Evolutionary conservation across 2,329 filamentous ascomycete genomes (phyloP), one percentile per base, ranked within the genome.

Genomic region (Aspergillus awamori): DNA sequence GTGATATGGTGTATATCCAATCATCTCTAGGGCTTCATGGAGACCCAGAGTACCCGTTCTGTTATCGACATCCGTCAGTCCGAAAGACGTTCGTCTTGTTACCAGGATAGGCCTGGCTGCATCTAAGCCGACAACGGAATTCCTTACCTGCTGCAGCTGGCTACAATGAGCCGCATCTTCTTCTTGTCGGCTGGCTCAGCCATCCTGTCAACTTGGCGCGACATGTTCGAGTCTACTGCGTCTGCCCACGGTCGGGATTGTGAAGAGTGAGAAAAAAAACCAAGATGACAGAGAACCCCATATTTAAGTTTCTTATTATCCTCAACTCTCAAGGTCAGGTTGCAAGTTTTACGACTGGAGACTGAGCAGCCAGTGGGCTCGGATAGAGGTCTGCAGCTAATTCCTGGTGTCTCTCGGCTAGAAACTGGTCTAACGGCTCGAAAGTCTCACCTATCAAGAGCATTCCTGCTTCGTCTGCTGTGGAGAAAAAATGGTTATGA

Each of bases 41-140:
- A 71, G 64, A 3, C 69, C 67, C 7, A 71, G 53, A 0, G 68
- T 71, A 1, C 69, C 69, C 2, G 69, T 67, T 22, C 69, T 71
- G 38, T 47, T 13, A 30, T 30, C 4, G 28, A 30, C 33, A 15
- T 13, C 11, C 11, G 33, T 36, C 2, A 36, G 33, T 36, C 33
- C 33, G 33, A 36, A 36, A 36, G 11, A 15, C 13, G 10, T 36
- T 15, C 33, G 4, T 5, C 5, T 36, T 36, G 33, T 4, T 36
- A 36, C 33, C 33, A 36, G 33, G 33, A 36, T 2, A 36, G 2
- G 33, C 11, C 11, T 36, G 33, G 11, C 33, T 36, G 33, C 33
- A 36, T 36, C 11, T 36, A 36, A 4, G 33, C 33, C 11, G 33
- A 36, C 33, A 36, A 26, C 13, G 2, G 2, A 30, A 24, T 2